phyloP scores from a whole-genome alignment of 768 basidiomycete species.

The Termitomyces sp. region DNA sequence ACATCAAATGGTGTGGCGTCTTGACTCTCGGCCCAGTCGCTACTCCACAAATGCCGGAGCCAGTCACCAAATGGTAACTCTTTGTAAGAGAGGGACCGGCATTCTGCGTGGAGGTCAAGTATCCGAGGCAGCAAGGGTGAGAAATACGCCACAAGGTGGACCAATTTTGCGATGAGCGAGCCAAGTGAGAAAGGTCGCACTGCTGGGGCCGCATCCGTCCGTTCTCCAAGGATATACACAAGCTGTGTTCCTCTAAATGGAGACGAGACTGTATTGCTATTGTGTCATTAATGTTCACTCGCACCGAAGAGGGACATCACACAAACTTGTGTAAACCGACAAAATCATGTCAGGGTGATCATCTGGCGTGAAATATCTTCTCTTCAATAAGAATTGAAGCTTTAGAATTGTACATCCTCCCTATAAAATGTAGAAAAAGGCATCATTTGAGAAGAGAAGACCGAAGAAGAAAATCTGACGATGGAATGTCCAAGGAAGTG shows the following conservation, averaged over 20 bases:
- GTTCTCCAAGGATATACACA: neutral
- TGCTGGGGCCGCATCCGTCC: neutral
- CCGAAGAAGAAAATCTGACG: neutral
- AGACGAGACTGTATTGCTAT: neutral
- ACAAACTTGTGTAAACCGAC: neutral
- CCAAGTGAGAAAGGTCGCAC: neutral
- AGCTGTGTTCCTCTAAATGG: neutral
- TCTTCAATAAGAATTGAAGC: neutral
- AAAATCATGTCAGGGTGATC: slow-evolving; percentile 1
- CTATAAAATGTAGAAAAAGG: neutral
- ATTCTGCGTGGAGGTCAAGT: slow-evolving; percentile 38
- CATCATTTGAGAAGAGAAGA: neutral
- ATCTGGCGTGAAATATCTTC: neutral
- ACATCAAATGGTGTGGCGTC: slow-evolving; percentile 43
- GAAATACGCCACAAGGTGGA: slow-evolving; percentile 24
- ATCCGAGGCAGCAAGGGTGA: slow-evolving; percentile 32
- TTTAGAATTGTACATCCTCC: neutral
- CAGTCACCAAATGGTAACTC: slow-evolving; percentile 27
- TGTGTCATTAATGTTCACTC: neutral
- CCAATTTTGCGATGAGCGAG: neutral
- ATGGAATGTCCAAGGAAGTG: neutral
- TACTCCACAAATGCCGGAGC: slow-evolving; percentile 34
- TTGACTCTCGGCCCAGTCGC: slow-evolving; percentile 41
- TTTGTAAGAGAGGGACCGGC: slow-evolving; percentile 33
- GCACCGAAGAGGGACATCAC: neutral